phyloP scores from a whole-genome alignment of 495 filamentous ascomycete genomes.

The Hypoxylon subgilvum region DNA sequence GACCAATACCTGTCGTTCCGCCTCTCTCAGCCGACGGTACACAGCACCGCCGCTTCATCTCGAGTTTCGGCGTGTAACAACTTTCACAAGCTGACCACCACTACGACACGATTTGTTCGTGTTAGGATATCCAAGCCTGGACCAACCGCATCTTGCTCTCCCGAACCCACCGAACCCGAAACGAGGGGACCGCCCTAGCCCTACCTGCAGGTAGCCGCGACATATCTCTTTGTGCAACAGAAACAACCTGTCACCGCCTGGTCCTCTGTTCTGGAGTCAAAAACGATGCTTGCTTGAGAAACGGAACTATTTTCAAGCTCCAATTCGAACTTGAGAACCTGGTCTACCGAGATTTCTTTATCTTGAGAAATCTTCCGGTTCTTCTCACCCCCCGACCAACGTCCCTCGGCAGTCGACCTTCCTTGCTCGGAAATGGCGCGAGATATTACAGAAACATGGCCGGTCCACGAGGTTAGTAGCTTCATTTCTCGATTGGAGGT shows the following conservation, averaged over 20 bases:
- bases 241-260: slow-evolving; percentile 6
- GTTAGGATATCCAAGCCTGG: not conserved
- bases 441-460: slow-evolving; percentile 59
- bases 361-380: not conserved
- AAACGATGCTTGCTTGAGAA: slow-evolving; percentile 26
- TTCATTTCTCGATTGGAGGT: not conserved
- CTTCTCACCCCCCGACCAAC: not conserved
- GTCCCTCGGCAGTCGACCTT: not conserved
- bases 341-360: not conserved
- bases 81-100: slow-evolving; percentile 3
- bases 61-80: slow-evolving; percentile 3
- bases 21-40: not conserved
- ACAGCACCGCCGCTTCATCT: slow-evolving; percentile 2
- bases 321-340: slow-evolving; percentile 10
- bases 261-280: not conserved
- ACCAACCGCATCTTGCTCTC: slow-evolving; percentile 5
- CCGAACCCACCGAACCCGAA: not conserved
- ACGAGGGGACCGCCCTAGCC: slow-evolving; percentile 23
- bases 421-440: slow-evolving; percentile 46
- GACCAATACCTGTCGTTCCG: not conserved
- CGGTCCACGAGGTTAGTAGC: slow-evolving; percentile 66
- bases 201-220: slow-evolving; percentile 31
- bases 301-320: slow-evolving; percentile 11
- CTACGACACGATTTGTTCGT: slow-evolving; percentile 1
- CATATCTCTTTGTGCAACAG: slow-evolving; percentile 27